These are phyloP conservation scores for Suhomyces vadensis DNA, from an alignment of 805 yeast genomes.

Conservation along the genomic window DNA sequence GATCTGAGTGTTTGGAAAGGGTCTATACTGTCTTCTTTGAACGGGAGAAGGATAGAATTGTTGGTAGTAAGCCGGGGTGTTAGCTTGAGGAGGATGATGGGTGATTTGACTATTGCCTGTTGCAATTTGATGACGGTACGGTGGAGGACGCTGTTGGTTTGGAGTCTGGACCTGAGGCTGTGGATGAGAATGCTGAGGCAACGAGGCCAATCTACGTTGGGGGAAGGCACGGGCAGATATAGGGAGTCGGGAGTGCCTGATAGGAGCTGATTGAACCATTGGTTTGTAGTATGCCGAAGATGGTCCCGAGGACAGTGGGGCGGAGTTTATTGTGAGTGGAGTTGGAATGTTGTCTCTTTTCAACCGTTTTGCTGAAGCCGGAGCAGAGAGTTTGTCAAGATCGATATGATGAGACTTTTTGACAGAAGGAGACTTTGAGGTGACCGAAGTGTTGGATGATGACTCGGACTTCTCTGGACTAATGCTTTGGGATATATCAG, in stretches of 20 bases:
- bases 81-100: not conserved
- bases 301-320: constrained; percentile 2
- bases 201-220: not conserved
- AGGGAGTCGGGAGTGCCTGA: constrained; percentile 12
- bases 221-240: not conserved
- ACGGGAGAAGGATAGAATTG: constrained; percentile 13
- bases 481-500: not conserved
- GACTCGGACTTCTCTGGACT: not conserved
- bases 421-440: not conserved
- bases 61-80: not conserved
- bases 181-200: not conserved
- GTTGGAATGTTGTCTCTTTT: constrained; percentile 35
- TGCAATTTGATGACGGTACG: not conserved
- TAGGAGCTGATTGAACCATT: constrained; percentile 37
- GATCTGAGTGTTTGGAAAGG: constrained; percentile 13
- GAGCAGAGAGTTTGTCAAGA: constrained; percentile 18
- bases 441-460: not conserved
- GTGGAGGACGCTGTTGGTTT: not conserved
- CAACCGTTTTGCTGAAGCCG: constrained; percentile 26
- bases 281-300: constrained; percentile 16
- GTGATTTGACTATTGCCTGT: too few species aligned
- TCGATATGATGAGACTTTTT: constrained; percentile 3
- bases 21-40: constrained; percentile 13
- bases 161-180: not conserved
- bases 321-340: constrained; percentile 24